Evolutionary conservation across 768 basidiomycete genomes (phyloP), one percentile per base, ranked within the genome.

Genomic region (Leccinum ochraceum): DNA sequence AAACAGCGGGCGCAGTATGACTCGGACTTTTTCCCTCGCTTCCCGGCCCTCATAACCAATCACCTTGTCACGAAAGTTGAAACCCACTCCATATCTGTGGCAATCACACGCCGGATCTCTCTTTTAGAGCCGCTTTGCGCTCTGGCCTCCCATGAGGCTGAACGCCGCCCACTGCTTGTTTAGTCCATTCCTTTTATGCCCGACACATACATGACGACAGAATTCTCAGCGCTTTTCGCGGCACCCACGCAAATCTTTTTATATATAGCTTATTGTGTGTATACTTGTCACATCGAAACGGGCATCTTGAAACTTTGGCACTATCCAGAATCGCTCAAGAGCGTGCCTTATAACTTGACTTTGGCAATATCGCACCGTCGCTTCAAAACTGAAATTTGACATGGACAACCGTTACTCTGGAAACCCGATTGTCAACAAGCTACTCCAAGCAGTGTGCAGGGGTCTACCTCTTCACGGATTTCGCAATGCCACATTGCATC

Each of bases 1-100:
- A 60, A 37, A 32, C 2, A 2, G 5, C 59, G 60, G 60, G 17
- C 32, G 10, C 51, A 36, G 60, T 54, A 54, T 22, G 2, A 2
- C 5, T 22, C 60, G 60, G 60, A 30, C 8, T n/a, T 17, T 60
- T 51, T 53, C 51, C 39, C 17, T 54, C 60, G 59, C 60, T 62
- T 60, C 60, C 50, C 37, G 32, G 34, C 46, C 59, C 58, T 42
- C 37, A 58, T 58, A 56, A 26, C 53, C 13, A 55, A 54, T 58
- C 57, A 39, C 57, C 26, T 34, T 57, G 50, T 57, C 49, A 56
- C 55, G 28, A 20, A 56, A 56, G 14, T 30, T 30, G 28, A 30
- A 30, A 30, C 26, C 55, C 28, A 20, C 39, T n/a, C 17, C 48
- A 22, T 24, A 49, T 26, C 17, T 22, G 11, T 28, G 49, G 50